Evolutionary conservation across 257 asterid genomes (phyloP).

Genomic region (Craterostigma plantagineum): DNA sequence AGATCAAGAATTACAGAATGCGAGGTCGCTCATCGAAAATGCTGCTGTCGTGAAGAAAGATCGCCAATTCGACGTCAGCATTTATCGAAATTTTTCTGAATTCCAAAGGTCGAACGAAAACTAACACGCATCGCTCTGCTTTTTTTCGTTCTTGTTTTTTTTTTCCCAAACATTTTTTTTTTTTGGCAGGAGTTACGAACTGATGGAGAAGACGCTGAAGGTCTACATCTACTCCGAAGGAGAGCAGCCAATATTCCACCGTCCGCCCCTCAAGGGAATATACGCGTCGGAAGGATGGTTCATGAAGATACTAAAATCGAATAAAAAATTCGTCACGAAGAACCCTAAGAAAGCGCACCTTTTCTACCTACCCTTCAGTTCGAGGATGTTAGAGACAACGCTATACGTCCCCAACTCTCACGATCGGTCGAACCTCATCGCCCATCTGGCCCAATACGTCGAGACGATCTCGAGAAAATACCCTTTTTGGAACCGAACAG

Average conservation of each 20-base stretch:
- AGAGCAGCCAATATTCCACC: slow-evolving; percentile 57
- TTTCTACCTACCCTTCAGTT: slow-evolving; percentile 66
- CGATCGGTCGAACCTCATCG: slow-evolving; percentile 21
- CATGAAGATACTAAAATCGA: slow-evolving; percentile 46
- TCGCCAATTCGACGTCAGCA: slow-evolving; percentile 32
- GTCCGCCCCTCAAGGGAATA: slow-evolving; percentile 60
- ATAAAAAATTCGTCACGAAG: slow-evolving; percentile 34
- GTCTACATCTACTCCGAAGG: slow-evolving; percentile 64
- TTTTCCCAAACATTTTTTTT: slow-evolving; percentile 2
- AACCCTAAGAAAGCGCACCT: slow-evolving; percentile 53
- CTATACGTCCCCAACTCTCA: slow-evolving; percentile 44
- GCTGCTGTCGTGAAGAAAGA: slow-evolving; percentile 29
- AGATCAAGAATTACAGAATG: slow-evolving; percentile 37
- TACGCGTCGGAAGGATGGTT: slow-evolving; percentile 92
- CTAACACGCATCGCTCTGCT: background rate
- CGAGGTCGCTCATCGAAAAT: slow-evolving; percentile 35
- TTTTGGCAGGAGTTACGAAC: slow-evolving; percentile 72
- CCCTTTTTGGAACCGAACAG: slow-evolving; percentile 62
- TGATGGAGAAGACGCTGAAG: slow-evolving; percentile 72
- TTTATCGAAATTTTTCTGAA: slow-evolving; percentile 58
- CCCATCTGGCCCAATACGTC: slow-evolving; percentile 21
- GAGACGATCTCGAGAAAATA: slow-evolving; percentile 22
- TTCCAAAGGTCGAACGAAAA: slow-evolving; percentile 48
- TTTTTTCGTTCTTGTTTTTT: slow-evolving; percentile 4
- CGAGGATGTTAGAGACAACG: slow-evolving; percentile 27